Evolutionary conservation across 495 filamentous ascomycete species (phyloP).

Genomic region (Talaromyces stipitatus): DNA sequence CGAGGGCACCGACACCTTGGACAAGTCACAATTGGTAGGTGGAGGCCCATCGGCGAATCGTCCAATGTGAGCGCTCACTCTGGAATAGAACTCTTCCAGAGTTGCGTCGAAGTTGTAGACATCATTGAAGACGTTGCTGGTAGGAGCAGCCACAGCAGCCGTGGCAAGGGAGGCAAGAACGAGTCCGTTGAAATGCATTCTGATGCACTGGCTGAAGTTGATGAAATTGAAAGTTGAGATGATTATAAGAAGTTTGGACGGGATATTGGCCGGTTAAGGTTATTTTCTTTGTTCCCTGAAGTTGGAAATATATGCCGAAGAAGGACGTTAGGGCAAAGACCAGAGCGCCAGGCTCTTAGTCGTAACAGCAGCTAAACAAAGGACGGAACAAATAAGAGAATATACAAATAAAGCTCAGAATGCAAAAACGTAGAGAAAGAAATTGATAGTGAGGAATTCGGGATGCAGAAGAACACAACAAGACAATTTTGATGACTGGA

Average conservation of each 20-base stretch:
- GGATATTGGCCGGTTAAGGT: neutral
- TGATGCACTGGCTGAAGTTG: neutral
- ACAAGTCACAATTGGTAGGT: conserved; percentile 26
- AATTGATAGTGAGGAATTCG: neutral
- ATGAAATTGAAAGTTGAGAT: neutral
- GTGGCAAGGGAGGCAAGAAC: conserved; percentile 15
- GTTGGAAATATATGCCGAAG: neutral
- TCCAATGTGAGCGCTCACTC: conserved; percentile 31
- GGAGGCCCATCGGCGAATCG: conserved; percentile 2
- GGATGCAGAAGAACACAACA: neutral
- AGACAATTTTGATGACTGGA: neutral
- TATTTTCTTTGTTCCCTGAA: neutral
- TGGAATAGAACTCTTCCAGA: conserved; percentile 27
- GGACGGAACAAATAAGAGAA: neutral
- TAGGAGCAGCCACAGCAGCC: conserved; percentile 27
- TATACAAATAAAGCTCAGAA: neutral
- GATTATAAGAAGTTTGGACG: neutral
- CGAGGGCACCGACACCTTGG: conserved; percentile 30
- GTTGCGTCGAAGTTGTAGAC: conserved; percentile 31
- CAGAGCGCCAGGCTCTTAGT: conserved; percentile 2
- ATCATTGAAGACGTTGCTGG: conserved; percentile 20
- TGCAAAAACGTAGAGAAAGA: conserved; percentile 3
- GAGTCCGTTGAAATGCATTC: conserved; percentile 3
- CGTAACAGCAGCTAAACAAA: neutral
- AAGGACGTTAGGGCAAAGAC: neutral